Conservation (phyloP, 1,139 yeast species). For the Yamadazyma sp. region DNA sequence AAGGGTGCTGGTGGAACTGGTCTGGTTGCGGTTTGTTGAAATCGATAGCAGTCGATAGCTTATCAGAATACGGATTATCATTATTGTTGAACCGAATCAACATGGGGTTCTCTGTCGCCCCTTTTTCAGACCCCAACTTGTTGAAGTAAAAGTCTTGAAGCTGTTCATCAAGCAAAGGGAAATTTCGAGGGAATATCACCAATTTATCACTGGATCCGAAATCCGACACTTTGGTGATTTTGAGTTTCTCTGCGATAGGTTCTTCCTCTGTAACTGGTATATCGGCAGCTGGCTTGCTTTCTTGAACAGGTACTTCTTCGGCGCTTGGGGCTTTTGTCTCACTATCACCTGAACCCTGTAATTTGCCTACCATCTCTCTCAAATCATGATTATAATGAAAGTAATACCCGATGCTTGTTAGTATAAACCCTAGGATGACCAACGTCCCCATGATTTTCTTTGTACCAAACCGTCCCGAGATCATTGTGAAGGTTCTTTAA, state of each 20-base stretch:
- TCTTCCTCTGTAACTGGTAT: neutral
- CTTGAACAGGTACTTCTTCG: conserved; percentile 1
- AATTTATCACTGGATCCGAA: conserved; percentile 7
- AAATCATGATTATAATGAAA: conserved; percentile 5
- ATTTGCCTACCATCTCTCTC: conserved; percentile 3
- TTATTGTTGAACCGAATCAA: conserved; percentile 12
- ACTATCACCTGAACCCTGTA: too few species aligned
- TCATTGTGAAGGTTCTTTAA: neutral
- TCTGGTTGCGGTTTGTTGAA: conserved; percentile 5
- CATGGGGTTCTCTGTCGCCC: neutral
- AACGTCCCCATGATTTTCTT: neutral
- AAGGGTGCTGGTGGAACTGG: conserved; percentile 10
- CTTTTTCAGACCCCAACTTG: conserved; percentile 4
- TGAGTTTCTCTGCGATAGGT: neutral
- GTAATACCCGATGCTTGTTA: neutral
- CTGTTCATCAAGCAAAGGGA: conserved; percentile 9
- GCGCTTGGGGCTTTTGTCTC: too few species aligned
- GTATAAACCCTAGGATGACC: neutral
- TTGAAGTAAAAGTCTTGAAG: conserved; percentile 10
- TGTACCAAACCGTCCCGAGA: neutral
- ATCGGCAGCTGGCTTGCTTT: neutral
- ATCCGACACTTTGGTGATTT: conserved; percentile 7
- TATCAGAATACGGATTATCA: neutral
- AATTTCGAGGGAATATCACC: conserved; percentile 17
- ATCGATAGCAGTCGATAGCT: conserved; percentile 12